Evolutionary conservation across 345 rosid genomes (phyloP), one percentile per base, ranked within the genome.

Genomic region (Rhizophora apiculata): DNA sequence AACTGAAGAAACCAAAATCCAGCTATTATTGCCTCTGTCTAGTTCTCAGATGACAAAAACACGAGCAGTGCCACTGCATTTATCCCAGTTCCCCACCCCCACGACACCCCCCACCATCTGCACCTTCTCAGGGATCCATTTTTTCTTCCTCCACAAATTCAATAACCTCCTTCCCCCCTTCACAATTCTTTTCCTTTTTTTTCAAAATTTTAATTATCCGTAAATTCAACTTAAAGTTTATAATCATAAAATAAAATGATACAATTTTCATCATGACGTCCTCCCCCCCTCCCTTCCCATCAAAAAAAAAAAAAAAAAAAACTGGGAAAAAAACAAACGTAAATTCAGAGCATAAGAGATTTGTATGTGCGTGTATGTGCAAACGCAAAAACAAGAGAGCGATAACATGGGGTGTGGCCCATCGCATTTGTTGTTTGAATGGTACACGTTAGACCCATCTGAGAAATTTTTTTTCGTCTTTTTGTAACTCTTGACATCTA

Each of bases 11-110:
- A 79, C 85, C 81, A 79, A 75, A 72, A 72, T 72, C 64, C 76
- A 68, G 64, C 77, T 32, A 78, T 76, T 61, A 80, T 80, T 72
- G 64, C 73, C 63, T 54, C 79, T 49, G 74, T 82, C 86, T 78
- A 63, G 83, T 78, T 80, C 84, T 78, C 65, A 69, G 60, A 75
- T 52, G 79, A 80, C 84, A 83, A 76, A 78, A 68, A 6, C 54
- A 39, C 70, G 21, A 57, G 49, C 82, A 68, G 75, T 75, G 63
- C 77, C 71, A 73, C 77, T 78, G 79, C 64, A 46, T 24, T 21
- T 16, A 9, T 30, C 30, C 31, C 78, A 76, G 34, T 60, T 78
- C 53, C 68, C 77, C 70, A 63, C 73, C 71, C 22, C 61, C 63
- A 72, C 30, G 21, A 31, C 3, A 4, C 24, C n/a, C 66, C 1